Evolutionary conservation across 176 grass and related monocot genomes (phyloP).

Genomic region (Triticum monococcum): DNA sequence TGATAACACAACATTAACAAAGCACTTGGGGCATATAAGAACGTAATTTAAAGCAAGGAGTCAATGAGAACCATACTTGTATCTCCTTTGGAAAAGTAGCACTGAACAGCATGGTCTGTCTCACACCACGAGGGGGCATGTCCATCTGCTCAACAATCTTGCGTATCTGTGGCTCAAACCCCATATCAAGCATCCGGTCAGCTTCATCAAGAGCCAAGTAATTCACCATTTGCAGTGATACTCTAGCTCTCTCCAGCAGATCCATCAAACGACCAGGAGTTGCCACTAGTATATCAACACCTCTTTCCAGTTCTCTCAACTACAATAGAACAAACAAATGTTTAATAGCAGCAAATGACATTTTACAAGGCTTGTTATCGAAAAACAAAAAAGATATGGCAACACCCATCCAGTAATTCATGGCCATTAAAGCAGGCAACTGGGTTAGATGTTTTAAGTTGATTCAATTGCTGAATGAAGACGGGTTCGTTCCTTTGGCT

Average conservation of each 20-base stretch:
- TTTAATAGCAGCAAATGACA: background rate
- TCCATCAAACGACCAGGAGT: constrained; percentile 96
- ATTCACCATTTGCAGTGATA: constrained; percentile 82
- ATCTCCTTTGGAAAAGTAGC: constrained; percentile 97
- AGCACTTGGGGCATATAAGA: background rate
- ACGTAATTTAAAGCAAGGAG: background rate
- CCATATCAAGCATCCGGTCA: constrained; percentile 98
- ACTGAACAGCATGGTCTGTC: constrained; percentile 98
- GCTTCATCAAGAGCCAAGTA: constrained; percentile 94
- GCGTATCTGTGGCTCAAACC: constrained; percentile 94
- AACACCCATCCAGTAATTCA: background rate
- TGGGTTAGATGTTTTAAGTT: background rate
- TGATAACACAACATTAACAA: background rate
- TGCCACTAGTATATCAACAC: constrained; percentile 96
- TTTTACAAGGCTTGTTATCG: background rate
- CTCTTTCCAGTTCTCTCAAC: constrained; percentile 90
- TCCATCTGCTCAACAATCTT: constrained; percentile 96
- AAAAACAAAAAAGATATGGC: background rate
- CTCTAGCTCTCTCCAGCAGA: constrained; percentile 87
- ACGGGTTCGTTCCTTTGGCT: background rate
- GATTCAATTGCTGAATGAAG: background rate
- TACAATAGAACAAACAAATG: constrained; percentile 33
- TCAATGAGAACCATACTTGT: constrained; percentile 48
- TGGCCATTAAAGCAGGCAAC: background rate
- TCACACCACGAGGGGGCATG: constrained; percentile 77